These are phyloP conservation scores for Nemania sp. DNA, from an alignment of 2,329 filamentous ascomycete species.

Conservation along the genomic window DNA sequence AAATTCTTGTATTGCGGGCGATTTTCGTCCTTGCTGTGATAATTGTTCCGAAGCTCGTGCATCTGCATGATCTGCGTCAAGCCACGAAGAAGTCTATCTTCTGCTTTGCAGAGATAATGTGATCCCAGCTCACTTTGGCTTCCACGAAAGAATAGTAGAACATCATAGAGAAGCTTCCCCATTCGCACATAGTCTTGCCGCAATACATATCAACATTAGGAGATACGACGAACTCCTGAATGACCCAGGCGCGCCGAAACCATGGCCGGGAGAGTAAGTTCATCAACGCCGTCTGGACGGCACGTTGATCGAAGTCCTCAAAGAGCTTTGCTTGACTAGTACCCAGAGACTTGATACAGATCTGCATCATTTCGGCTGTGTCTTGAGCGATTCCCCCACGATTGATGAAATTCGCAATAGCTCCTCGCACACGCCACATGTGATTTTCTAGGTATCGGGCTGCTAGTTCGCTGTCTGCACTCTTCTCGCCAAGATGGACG, in stretches of 20 bases:
- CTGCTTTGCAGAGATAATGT: neutral
- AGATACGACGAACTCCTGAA: neutral
- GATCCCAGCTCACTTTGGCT: neutral
- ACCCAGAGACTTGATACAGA: neutral
- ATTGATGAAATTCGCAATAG: conserved; percentile 1
- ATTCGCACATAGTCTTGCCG: neutral
- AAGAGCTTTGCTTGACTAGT: conserved; percentile 1
- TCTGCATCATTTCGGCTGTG: neutral
- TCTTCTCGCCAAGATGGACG: neutral
- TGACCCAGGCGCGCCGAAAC: neutral
- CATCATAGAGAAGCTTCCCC: neutral
- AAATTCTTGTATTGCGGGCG: neutral
- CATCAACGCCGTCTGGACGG: neutral
- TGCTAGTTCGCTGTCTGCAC: neutral
- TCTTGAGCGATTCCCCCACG: neutral
- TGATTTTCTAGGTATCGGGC: conserved; percentile 2
- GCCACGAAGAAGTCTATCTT: neutral
- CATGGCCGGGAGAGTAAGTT: neutral
- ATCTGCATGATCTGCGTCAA: conserved; percentile 2
- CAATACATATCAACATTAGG: neutral
- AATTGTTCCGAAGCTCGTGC: conserved; percentile 1
- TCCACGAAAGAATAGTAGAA: neutral
- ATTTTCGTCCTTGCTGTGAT: neutral
- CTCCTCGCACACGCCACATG: neutral
- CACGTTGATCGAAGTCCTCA: neutral